Evolutionary conservation across 176 grass and related monocot genomes (phyloP).

Genomic region (Pontederia paniculata): DNA sequence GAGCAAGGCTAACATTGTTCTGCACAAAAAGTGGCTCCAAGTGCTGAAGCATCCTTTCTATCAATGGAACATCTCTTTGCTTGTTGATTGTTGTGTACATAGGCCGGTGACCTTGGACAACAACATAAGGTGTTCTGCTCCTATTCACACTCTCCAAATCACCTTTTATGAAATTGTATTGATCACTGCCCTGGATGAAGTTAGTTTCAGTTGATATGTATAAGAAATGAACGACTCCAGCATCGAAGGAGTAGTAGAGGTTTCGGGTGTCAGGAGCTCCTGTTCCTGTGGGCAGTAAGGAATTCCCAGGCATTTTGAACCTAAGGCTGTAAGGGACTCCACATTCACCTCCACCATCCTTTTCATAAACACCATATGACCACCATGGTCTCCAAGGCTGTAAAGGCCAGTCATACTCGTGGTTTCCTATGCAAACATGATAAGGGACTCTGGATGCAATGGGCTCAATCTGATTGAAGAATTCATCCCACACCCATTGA

Average conservation of each 20-base stretch:
- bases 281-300: constrained; percentile 58
- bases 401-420: constrained; percentile 91
- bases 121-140: constrained; percentile 71
- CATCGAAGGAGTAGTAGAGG: constrained; percentile 78
- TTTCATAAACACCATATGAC: constrained; percentile 51
- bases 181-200: constrained; percentile 57
- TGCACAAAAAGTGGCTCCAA: constrained; percentile 63
- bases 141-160: constrained; percentile 77
- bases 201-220: constrained; percentile 93
- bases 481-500: constrained; percentile 94
- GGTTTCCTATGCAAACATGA: constrained; percentile 96
- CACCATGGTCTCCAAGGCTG: constrained; percentile 89
- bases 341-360: constrained; percentile 86
- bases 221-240: constrained; percentile 84
- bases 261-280: constrained; percentile 68
- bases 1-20: constrained; percentile 81
- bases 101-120: constrained; percentile 86
- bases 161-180: constrained; percentile 70
- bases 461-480: constrained; percentile 85
- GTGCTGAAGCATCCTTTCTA: constrained; percentile 57
- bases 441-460: constrained; percentile 65
- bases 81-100: constrained; percentile 89
- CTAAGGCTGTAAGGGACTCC: constrained; percentile 86
- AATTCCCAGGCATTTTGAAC: constrained; percentile 92
- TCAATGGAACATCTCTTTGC: constrained; percentile 36